A percentile compares a stretch with the other conserved stretches of the same genome.
These are phyloP conservation scores for Ceriops zippeliana DNA, from an alignment of 345 rosid genomes.

Conservation along the genomic window DNA sequence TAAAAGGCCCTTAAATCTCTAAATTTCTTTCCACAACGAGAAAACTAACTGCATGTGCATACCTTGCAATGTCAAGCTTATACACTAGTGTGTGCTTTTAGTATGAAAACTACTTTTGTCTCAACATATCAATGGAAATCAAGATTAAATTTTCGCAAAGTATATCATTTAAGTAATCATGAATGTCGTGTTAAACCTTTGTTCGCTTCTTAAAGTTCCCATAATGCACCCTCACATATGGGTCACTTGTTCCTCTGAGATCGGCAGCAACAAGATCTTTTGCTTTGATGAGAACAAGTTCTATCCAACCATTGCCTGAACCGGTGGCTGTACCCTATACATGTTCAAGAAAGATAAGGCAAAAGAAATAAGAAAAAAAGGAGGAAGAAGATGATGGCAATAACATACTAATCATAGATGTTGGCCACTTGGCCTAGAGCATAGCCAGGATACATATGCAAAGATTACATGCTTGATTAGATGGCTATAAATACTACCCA, in stretches of 20 bases:
- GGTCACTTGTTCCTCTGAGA: conserved; percentile 97
- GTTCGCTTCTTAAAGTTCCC: conserved; percentile 78
- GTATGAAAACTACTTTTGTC: too few species aligned
- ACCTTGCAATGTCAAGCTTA: too few species aligned
- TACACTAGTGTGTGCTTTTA: too few species aligned
- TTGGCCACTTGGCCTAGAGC: too few species aligned
- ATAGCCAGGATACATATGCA: too few species aligned
- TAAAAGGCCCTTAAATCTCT: background rate
- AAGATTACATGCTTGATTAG: too few species aligned
- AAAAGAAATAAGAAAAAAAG: conserved; percentile 2
- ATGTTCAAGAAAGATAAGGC: conserved; percentile 10
- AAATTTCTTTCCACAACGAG: background rate
- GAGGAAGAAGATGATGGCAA: background rate
- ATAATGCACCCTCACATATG: conserved; percentile 88
- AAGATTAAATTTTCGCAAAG: background rate
- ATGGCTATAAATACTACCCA: too few species aligned
- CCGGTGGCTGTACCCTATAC: conserved; percentile 42
- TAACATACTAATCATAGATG: background rate
- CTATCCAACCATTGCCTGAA: conserved; percentile 73
- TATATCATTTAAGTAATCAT: conserved; percentile 1
- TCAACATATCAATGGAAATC: too few species aligned
- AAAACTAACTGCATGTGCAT: background rate
- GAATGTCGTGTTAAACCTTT: conserved; percentile 47
- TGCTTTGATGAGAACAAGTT: conserved; percentile 82
- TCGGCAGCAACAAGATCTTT: conserved; percentile 90